phyloP scores from a whole-genome alignment of 108 stramenopile genomes.

The Pseudonitzschia delicatissima region DNA sequence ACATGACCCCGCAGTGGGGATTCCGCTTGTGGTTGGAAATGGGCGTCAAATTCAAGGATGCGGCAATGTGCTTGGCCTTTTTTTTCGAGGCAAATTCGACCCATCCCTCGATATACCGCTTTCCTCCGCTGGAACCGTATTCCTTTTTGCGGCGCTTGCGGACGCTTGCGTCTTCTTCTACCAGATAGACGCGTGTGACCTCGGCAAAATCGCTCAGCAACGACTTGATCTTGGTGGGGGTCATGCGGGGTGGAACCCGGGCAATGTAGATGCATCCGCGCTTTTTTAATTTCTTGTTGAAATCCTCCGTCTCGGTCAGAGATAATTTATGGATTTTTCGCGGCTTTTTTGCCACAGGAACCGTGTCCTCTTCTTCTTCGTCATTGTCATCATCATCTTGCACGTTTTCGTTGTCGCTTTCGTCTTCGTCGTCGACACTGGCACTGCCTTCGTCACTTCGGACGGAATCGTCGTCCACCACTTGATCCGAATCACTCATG shows the following conservation, averaged over 20 bases:
- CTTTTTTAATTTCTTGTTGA: conserved; percentile 67
- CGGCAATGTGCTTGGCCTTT: conserved; percentile 81
- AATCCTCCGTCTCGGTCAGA: conserved; percentile 63
- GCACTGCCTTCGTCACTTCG: neutral
- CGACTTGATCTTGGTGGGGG: conserved; percentile 91
- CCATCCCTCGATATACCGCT: conserved; percentile 94
- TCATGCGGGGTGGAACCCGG: conserved; percentile 94
- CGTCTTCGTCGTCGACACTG: conserved; percentile 1
- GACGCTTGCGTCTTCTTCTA: conserved; percentile 82
- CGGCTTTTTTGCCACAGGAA: conserved; percentile 12
- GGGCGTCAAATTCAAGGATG: conserved; percentile 80
- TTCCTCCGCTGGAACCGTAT: conserved; percentile 68
- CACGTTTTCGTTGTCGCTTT: conserved; percentile 3
- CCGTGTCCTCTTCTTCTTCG: neutral
- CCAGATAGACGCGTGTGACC: conserved; percentile 91
- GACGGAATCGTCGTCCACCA: neutral
- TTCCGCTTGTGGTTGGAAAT: conserved; percentile 81
- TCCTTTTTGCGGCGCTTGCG: conserved; percentile 77
- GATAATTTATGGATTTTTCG: conserved; percentile 63
- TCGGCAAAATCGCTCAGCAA: conserved; percentile 85
- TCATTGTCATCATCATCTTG: neutral
- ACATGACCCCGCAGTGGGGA: conserved; percentile 85
- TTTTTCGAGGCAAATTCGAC: conserved; percentile 92
- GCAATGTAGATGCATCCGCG: conserved; percentile 94
- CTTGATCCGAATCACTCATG: neutral